These are phyloP conservation scores for Dianthus caryophyllus DNA, from an alignment of 148 eudicot species.

Conservation along the genomic window DNA sequence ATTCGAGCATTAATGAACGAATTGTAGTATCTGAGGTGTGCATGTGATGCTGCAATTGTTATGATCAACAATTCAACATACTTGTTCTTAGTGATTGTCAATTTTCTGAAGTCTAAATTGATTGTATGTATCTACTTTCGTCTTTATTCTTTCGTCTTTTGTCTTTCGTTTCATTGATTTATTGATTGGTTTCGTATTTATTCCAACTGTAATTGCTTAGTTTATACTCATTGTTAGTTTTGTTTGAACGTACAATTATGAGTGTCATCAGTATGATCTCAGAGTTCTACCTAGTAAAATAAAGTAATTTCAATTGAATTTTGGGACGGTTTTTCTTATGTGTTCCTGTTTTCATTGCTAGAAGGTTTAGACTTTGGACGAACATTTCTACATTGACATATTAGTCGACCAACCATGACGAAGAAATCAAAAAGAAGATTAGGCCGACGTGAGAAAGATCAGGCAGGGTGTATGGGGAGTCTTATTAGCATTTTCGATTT, in stretches of 20 bases:
- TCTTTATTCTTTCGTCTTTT: no score
- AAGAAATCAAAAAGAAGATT: conserved; percentile 53
- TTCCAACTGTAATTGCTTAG: neutral
- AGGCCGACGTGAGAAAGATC: conserved; percentile 47
- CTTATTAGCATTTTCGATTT: conserved; percentile 73
- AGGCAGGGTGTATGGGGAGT: conserved; percentile 85
- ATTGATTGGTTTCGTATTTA: neutral
- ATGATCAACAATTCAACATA: neutral
- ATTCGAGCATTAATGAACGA: no score
- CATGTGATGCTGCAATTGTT: neutral
- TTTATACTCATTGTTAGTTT: neutral
- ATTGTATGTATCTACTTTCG: neutral
- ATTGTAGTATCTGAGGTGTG: neutral
- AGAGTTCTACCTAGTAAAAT: neutral
- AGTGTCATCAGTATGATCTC: no score
- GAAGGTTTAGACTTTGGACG: neutral
- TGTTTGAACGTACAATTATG: no score
- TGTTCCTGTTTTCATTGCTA: conserved; percentile 3
- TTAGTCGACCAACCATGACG: conserved; percentile 41
- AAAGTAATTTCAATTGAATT: neutral
- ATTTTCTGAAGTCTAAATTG: neutral
- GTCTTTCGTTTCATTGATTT: neutral
- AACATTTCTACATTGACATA: conserved; percentile 2
- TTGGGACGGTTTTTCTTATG: neutral
- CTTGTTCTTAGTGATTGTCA: neutral